These are phyloP conservation scores for Nicotiana tomentosiformis DNA, from an alignment of 257 asterid species.

Conservation along the genomic window DNA sequence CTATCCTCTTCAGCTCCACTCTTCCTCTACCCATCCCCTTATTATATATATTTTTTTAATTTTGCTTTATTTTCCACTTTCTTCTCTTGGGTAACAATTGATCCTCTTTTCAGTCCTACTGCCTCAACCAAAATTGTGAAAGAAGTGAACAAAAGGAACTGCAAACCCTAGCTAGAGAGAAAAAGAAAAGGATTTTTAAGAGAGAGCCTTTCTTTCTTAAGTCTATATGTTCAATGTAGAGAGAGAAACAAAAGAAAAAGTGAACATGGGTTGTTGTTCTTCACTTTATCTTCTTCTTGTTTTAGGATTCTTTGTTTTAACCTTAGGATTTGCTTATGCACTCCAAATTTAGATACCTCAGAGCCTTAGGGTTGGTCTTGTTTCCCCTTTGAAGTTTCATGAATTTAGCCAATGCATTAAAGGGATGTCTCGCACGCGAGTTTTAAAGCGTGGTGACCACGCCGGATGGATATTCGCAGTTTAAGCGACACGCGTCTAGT, in stretches of 20 bases:
- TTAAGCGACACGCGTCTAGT: neutral
- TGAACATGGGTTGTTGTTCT: neutral
- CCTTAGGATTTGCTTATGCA: neutral
- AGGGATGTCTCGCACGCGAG: neutral
- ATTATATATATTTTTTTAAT: neutral
- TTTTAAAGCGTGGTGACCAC: neutral
- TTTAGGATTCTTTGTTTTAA: constrained; percentile 14
- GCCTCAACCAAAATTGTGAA: constrained; percentile 4
- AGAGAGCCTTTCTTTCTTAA: neutral
- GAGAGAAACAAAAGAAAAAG: neutral
- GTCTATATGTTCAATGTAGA: neutral
- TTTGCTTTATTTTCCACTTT: neutral
- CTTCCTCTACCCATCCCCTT: constrained; percentile 76
- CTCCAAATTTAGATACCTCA: neutral
- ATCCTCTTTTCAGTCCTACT: neutral
- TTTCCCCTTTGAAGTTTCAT: constrained; percentile 17
- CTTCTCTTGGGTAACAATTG: constrained; percentile 10
- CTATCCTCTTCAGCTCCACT: constrained; percentile 86
- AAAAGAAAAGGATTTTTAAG: neutral
- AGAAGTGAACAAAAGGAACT: neutral
- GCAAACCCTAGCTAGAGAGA: constrained; percentile 26
- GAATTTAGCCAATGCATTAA: constrained; percentile 4
- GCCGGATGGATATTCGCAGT: neutral
- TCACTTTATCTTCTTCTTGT: neutral
- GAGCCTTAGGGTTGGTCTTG: constrained; percentile 11